Conservation (phyloP, 495 filamentous ascomycete species). For the Patellaria atrata region DNA sequence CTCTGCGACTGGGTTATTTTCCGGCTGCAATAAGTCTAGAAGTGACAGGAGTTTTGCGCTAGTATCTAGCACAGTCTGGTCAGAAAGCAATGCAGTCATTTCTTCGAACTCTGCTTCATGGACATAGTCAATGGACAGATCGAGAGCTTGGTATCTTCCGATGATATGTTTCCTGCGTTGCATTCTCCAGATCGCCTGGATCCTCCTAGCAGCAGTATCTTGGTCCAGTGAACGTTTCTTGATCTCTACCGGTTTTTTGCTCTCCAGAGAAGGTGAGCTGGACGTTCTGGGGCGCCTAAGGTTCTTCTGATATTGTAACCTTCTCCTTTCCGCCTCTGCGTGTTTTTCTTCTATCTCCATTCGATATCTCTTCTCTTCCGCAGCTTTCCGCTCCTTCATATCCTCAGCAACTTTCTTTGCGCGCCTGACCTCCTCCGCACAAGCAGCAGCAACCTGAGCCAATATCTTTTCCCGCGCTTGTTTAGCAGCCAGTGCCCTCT, state of each 20-base stretch:
- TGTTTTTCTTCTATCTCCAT: slow-evolving; percentile 76
- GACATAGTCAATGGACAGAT: slow-evolving; percentile 60
- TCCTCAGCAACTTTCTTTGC: slow-evolving; percentile 89
- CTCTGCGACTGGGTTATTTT: slow-evolving; percentile 51
- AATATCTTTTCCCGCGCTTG: slow-evolving; percentile 81
- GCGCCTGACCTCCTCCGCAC: slow-evolving; percentile 85
- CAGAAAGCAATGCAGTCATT: slow-evolving; percentile 60
- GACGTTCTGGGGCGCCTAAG: slow-evolving; percentile 49
- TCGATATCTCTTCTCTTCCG: slow-evolving; percentile 50
- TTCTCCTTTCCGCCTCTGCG: slow-evolving; percentile 71
- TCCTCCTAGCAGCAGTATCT: slow-evolving; percentile 52
- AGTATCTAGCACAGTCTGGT: slow-evolving; percentile 52
- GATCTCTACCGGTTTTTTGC: slow-evolving; percentile 17
- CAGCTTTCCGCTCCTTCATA: slow-evolving; percentile 78
- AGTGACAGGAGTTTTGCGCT: slow-evolving; percentile 62
- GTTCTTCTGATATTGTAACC: slow-evolving; percentile 30
- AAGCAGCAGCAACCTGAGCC: slow-evolving; percentile 83
- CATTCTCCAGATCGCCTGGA: slow-evolving; percentile 68
- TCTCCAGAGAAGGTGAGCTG: slow-evolving; percentile 45
- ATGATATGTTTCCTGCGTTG: slow-evolving; percentile 43
- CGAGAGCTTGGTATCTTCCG: slow-evolving; percentile 48
- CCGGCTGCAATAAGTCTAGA: slow-evolving; percentile 62
- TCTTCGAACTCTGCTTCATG: slow-evolving; percentile 68
- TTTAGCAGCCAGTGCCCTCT: slow-evolving; percentile 77
- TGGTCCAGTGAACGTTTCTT: slow-evolving; percentile 6